Evolutionary conservation across 148 eudicot species (phyloP), one percentile per base, ranked within the genome.

Genomic region (Silene uniflora): DNA sequence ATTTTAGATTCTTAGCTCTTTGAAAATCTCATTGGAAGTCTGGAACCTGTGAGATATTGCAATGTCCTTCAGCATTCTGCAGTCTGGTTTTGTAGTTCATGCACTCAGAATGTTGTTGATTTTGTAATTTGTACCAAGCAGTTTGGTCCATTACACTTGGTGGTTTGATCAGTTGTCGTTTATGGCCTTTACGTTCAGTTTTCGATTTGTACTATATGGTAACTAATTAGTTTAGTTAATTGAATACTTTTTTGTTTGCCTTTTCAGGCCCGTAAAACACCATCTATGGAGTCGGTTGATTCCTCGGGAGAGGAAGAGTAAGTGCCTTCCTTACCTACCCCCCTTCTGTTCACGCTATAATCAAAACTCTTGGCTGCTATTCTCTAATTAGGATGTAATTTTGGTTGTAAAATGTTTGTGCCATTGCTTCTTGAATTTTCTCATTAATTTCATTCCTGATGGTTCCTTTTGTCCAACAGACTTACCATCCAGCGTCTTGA

Each of bases 291-390:
- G 83, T 95, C 99, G 24, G 77, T 95, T 79, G 97, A 89, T 89
- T 95, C 89, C 74, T 95, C 99, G 72, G 99, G 97, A 80, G 99
- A 95, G 82, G 99, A 95, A 95, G 99, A 95, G 99, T 95, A 90
- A 89, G 98, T 82, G 69, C 66, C 76, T 67, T 47, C 55, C 18
- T 12, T 71, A 24, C 54, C 11, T 52, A 24, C 27, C 25, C 14
- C 46, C 32, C 55, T 39, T 39, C 25, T 14, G n/a, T 27, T 13
- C 11, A 16, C 5, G 8, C 19, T 44, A 71, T 63, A 69, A 39
- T 39, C 9, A 24, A 27, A 55, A 35, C 27, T 71, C 55, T 61
- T 27, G 29, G 32, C 35, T 62, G 46, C 42, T 44, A 29, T 29
- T 32, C 19, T 74, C 21, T 62, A 14, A 9, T 35, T 7, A 35